Evolutionary conservation across 2,329 filamentous ascomycete species (phyloP), one percentile per base, ranked within the genome.

Genomic region (Fusarium keratoplasticum): DNA sequence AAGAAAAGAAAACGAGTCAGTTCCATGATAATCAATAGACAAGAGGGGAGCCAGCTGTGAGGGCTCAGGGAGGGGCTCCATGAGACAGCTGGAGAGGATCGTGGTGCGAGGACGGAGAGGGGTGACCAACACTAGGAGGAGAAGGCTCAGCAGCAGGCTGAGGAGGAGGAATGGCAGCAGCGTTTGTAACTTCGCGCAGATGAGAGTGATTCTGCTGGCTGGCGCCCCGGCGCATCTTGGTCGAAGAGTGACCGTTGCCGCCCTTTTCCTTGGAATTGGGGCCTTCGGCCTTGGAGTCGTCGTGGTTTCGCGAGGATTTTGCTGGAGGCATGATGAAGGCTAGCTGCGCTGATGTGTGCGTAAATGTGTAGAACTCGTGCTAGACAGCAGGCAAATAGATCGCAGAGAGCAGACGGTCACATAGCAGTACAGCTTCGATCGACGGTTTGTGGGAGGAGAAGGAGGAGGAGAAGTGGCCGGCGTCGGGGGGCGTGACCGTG

Each of bases 191-290:
- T 57, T 89, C 86, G 77, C 84, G 84, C 61, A 85, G 79, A 42
- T 87, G 81, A 35, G 82, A 85, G 20, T 85, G 84, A 47, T 86
- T 87, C 14, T 84, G 84, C 64, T 87, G 87, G 80, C 87, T 89
- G 64, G 85, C 88, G 18, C 86, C 86, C 40, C 89, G 86, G 62
- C 88, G 88, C 82, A 89, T 85, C 80, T 91, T 91, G 69, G 87
- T 84, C 63, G 87, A 87, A 18, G 84, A 78, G 63, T 84, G 81
- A 18, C 84, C 83, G 65, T 80, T 80, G 61, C 82, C 82, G 69
- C 82, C 83, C 79, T 87, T 87, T 68, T 88, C 85, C 76, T 88
- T 86, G n/a, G 77, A 55, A 66, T 78, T 77, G 66, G 80, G 76
- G 52, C 78, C 76, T 64, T 88, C 86, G 61, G 81, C 67, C 77